Conservation (phyloP, 1,284 basidiomycete genomes). For the Irpex rosettiformis region DNA sequence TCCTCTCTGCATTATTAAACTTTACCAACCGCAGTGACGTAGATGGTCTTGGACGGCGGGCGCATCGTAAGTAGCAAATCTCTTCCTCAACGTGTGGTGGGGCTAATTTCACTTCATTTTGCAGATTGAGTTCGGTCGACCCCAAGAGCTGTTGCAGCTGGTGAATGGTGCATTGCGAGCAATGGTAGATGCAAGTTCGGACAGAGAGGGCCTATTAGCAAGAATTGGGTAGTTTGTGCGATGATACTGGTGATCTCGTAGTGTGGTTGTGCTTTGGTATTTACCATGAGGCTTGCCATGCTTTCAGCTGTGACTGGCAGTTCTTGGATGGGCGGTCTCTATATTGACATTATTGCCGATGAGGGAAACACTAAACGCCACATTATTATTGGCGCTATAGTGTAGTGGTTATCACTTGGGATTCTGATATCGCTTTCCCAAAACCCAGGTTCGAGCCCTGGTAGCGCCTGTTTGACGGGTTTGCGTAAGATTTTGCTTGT, state of each 20-base stretch:
- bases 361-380: too few relatives aligned
- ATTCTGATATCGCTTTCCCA: slow-evolving; percentile 19
- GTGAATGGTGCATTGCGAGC: slow-evolving; percentile 48
- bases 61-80: slow-evolving; percentile 26
- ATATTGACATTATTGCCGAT: too few relatives aligned
- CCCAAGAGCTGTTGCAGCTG: slow-evolving; percentile 52
- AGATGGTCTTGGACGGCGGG: slow-evolving; percentile 41
- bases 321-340: too few relatives aligned
- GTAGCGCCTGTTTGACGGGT: background rate
- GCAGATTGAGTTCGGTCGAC: slow-evolving; percentile 57
- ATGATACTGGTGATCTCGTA: background rate
- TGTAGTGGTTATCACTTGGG: slow-evolving; percentile 23
- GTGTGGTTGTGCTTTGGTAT: too few relatives aligned
- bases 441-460: slow-evolving; percentile 5
- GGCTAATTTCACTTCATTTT: background rate
- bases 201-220: slow-evolving; percentile 33
- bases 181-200: slow-evolving; percentile 59
- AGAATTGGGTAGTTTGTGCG: background rate
- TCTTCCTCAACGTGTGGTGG: background rate
- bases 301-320: too few relatives aligned
- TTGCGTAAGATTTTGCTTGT: too few relatives aligned
- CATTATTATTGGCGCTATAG: slow-evolving; percentile 19
- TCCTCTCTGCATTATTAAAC: background rate
- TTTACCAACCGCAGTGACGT: background rate
- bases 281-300: too few relatives aligned